Percentiles rank a stretch among this genome's conserved stretches.
Conservation (phyloP, 495 filamentous ascomycete species). For the Aspergillus haitiensis region DNA sequence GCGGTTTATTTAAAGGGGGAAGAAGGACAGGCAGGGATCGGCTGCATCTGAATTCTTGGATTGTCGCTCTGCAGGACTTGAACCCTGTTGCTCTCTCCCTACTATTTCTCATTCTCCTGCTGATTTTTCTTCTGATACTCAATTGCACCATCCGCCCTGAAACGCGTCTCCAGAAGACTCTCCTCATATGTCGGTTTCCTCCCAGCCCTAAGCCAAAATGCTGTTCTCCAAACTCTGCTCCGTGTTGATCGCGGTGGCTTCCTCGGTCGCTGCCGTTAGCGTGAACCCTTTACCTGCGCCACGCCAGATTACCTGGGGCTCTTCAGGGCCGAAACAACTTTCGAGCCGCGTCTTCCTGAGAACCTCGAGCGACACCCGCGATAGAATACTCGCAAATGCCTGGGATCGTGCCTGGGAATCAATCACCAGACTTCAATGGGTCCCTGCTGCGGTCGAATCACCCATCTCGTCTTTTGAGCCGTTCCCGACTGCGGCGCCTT, state of each 20-base stretch:
- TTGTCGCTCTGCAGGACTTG: background rate
- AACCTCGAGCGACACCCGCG: conserved; percentile 25
- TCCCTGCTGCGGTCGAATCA: conserved; percentile 51
- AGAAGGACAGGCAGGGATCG: background rate
- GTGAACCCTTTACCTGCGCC: conserved; percentile 59
- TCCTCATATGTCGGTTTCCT: background rate
- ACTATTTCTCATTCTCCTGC: background rate
- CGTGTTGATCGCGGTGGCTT: conserved; percentile 27
- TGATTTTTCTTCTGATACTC: background rate
- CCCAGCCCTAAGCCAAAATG: conserved; percentile 27
- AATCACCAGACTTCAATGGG: conserved; percentile 52
- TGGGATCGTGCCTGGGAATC: conserved; percentile 51
- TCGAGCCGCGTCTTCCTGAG: conserved; percentile 27
- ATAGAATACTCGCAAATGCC: conserved; percentile 37
- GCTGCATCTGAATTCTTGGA: background rate
- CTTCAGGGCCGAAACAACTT: conserved; percentile 49
- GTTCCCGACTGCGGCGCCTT: conserved; percentile 44
- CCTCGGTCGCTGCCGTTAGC: conserved; percentile 41
- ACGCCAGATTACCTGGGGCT: conserved; percentile 53
- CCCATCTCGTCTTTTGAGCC: conserved; percentile 47
- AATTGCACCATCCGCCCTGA: background rate
- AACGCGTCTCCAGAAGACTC: background rate
- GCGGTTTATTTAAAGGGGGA: background rate
- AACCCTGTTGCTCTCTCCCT: background rate
- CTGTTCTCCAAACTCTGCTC: conserved; percentile 31